A percentile compares a stretch with the other conserved stretches of the same genome.
phyloP scores from a whole-genome alignment of 2,329 filamentous ascomycete species.

The Aspergillus sergii region DNA sequence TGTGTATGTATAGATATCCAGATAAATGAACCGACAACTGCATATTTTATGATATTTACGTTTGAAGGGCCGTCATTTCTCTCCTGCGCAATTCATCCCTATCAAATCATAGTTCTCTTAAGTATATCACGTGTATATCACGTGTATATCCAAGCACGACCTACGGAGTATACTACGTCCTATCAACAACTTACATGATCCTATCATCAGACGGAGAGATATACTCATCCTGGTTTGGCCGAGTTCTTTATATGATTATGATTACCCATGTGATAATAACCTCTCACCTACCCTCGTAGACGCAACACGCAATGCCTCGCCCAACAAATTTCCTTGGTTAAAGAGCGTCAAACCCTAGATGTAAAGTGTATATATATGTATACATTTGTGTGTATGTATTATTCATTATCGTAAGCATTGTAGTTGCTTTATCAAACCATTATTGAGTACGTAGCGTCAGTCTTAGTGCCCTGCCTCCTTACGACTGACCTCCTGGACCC shows the following conservation, averaged over 20 bases:
- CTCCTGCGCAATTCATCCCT: background rate
- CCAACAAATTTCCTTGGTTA: background rate
- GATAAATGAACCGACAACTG: background rate
- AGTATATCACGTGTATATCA: too few relatives aligned
- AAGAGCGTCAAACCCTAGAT: background rate
- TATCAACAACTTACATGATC: background rate
- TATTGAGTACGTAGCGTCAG: background rate
- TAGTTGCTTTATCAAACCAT: too few relatives aligned
- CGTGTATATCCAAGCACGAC: too few relatives aligned
- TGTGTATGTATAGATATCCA: background rate
- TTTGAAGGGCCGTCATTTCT: background rate
- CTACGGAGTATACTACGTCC: too few relatives aligned
- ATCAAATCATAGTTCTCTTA: too few relatives aligned
- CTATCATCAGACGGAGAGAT: background rate
- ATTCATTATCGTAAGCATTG: background rate
- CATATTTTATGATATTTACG: background rate
- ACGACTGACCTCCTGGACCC: slow-evolving; percentile 48
- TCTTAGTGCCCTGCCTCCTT: slow-evolving; percentile 18
- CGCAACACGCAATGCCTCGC: background rate
- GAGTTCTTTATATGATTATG: background rate
- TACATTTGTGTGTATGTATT: background rate
- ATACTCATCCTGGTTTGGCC: background rate
- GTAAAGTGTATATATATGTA: background rate
- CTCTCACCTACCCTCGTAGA: background rate
- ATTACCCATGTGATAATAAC: background rate